These are phyloP conservation scores for Cicer yamashitae DNA, from an alignment of 306 rosid genomes.

Conservation along the genomic window DNA sequence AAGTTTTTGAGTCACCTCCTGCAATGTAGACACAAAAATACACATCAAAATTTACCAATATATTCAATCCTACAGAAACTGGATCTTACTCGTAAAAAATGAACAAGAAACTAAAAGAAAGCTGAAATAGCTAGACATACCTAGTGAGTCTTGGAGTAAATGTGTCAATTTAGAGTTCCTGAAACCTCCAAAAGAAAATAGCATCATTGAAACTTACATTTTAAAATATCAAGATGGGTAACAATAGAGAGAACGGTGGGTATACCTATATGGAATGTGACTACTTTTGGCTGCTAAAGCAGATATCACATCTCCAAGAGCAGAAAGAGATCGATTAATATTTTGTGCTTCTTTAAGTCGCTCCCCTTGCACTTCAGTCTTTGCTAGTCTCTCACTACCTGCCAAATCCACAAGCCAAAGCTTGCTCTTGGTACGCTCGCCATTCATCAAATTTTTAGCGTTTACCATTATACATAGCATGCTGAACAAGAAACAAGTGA, in stretches of 20 bases:
- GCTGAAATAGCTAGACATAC: slow-evolving; percentile 46
- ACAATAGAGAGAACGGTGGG: slow-evolving; percentile 24
- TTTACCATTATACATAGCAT: slow-evolving; percentile 78
- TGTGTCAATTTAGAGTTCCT: slow-evolving; percentile 95
- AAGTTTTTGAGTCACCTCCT: slow-evolving; percentile 90
- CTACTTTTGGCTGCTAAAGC: slow-evolving; percentile 85
- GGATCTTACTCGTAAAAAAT: slow-evolving; percentile 15
- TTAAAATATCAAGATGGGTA: slow-evolving; percentile 5
- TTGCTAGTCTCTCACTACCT: slow-evolving; percentile 92
- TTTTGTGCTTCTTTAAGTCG: slow-evolving; percentile 90
- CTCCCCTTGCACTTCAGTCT: slow-evolving; percentile 84
- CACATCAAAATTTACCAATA: slow-evolving; percentile 16
- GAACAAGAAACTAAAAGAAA: slow-evolving; percentile 25
- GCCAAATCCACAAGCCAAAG: slow-evolving; percentile 96
- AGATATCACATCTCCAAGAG: slow-evolving; percentile 87
- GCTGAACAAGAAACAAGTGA: slow-evolving; percentile 53
- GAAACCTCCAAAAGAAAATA: slow-evolving; percentile 47
- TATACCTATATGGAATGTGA: slow-evolving; percentile 87
- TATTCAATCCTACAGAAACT: slow-evolving; percentile 25
- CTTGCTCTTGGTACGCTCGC: slow-evolving; percentile 84
- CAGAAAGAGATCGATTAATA: slow-evolving; percentile 88
- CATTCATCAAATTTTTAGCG: slow-evolving; percentile 77
- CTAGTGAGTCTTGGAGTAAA: slow-evolving; percentile 93
- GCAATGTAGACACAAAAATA: slow-evolving; percentile 38
- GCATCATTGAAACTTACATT: slow-evolving; percentile 19